Conservation (phyloP, 2,329 filamentous ascomycete species). For the Biscogniauxia sp. region DNA sequence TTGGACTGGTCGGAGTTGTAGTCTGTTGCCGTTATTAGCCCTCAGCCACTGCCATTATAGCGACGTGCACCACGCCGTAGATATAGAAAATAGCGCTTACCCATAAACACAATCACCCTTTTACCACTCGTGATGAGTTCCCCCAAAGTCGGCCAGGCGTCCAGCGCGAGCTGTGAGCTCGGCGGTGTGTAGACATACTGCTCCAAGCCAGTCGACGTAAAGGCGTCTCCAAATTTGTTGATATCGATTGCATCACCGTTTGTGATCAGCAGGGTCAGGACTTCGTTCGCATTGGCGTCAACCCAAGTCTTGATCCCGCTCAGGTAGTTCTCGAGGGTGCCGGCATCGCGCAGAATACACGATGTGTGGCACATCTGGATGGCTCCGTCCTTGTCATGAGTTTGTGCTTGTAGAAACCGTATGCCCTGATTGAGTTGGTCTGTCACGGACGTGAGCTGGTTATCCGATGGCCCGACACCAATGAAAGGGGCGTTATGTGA, state of each 20-base stretch:
- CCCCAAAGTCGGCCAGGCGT: slow-evolving; percentile 69
- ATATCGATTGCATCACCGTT: slow-evolving; percentile 59
- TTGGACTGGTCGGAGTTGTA: slow-evolving; percentile 49
- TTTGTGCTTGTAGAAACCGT: slow-evolving; percentile 63
- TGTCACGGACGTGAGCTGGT: slow-evolving; percentile 59
- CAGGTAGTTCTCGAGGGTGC: slow-evolving; percentile 55
- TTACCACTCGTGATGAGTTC: slow-evolving; percentile 60
- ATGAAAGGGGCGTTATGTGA: slow-evolving; percentile 67
- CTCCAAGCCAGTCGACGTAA: slow-evolving; percentile 54
- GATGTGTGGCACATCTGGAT: slow-evolving; percentile 65
- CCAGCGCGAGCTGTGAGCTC: slow-evolving; percentile 36
- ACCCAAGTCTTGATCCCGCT: slow-evolving; percentile 58
- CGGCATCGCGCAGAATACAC: slow-evolving; percentile 59
- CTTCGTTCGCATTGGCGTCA: slow-evolving; percentile 55
- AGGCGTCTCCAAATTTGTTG: slow-evolving; percentile 52
- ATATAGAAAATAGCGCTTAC: slow-evolving; percentile 34
- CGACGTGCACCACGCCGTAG: not conserved
- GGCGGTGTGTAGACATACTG: slow-evolving; percentile 58
- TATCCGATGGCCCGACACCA: slow-evolving; percentile 50
- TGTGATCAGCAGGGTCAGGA: slow-evolving; percentile 62
- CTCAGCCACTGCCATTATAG: not conserved
- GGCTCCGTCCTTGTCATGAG: slow-evolving; percentile 49
- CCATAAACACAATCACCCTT: slow-evolving; percentile 70
- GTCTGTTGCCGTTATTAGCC: slow-evolving; percentile 46
- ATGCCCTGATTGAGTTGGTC: slow-evolving; percentile 60